These are phyloP conservation scores for Leishmania amazonensis DNA, from an alignment of 208 protist genomes.

Conservation along the genomic window DNA sequence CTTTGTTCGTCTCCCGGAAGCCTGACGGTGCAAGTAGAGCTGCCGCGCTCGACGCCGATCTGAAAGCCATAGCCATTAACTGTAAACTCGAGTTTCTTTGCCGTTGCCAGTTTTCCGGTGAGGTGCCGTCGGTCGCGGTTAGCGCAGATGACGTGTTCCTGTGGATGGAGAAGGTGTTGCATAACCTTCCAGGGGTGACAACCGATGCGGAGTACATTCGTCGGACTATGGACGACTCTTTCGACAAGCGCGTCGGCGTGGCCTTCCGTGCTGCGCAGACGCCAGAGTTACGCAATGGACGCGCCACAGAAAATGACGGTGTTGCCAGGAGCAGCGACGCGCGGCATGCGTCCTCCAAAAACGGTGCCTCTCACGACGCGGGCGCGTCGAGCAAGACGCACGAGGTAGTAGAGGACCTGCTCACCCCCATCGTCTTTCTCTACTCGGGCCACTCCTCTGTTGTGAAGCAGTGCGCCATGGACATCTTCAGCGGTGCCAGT, in stretches of 20 bases:
- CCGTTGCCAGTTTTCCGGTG: conserved; percentile 11
- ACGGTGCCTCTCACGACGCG: background rate
- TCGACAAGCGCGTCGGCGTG: conserved; percentile 15
- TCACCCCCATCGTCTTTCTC: conserved; percentile 55
- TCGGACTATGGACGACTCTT: conserved; percentile 41
- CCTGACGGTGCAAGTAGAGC: conserved; percentile 4
- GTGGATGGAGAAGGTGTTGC: conserved; percentile 49
- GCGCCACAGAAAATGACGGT: background rate
- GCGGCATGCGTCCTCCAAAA: background rate
- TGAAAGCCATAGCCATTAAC: conserved; percentile 17
- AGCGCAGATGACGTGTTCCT: conserved; percentile 27
- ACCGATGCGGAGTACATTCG: conserved; percentile 32
- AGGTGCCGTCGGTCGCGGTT: conserved; percentile 30
- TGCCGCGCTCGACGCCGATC: conserved; percentile 10
- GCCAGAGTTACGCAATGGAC: background rate
- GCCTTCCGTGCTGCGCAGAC: background rate
- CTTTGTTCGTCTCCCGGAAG: conserved; percentile 28
- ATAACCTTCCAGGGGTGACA: conserved; percentile 44
- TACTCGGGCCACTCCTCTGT: conserved; percentile 35
- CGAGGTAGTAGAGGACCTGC: conserved; percentile 26
- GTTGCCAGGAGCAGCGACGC: background rate
- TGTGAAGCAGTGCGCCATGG: conserved; percentile 33
- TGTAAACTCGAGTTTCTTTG: conserved; percentile 33
- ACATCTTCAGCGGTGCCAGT: conserved; percentile 29
- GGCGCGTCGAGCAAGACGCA: background rate